Base-by-base conservation (phyloP, 2,329 filamentous ascomycete species). In the Phialophora chinensis region DNA sequence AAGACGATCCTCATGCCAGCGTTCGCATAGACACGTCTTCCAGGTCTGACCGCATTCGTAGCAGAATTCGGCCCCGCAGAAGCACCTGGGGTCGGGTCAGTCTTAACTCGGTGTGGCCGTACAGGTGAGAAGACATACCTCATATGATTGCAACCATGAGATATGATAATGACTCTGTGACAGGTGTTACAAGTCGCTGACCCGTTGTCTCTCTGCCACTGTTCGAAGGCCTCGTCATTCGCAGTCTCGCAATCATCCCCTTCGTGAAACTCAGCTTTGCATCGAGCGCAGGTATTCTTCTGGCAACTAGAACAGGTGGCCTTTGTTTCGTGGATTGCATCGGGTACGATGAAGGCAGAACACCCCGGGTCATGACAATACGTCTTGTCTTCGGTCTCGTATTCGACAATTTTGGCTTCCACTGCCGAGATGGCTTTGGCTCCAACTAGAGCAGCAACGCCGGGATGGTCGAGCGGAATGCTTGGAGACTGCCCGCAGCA, bases 181-280 rank as follows among this genome's bases (percentile, higher is more conserved):
- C 93, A 96, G 69, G 83, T 87, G 74, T 88, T 89, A 76, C 92
- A 97, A 53, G 87, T 83, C 76, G 91, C 88, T 88, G 90, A 93
- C 29, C 90, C 89, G 60, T 88, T 83, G 23, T 88, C 82, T 71
- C 87, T 87, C 8, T 88, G 88, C 69, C 90, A 83, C 60, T 87
- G 84, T 3, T 91, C 79, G 25, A 77, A 63, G 17, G 72, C 71
- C 50, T 74, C 66, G 23, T 72, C 62, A 25, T 65, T 67, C 17
- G 67, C 47, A 23, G 73, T 70, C 5, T 71, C 53, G 58, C 76
- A 78, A 14, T 72, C 62, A 4, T 69, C 80, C 0, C 78, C 79
- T 0, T 44, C 17, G 65, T 88, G 86, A 0, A 73, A 70, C 1
- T 66, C 59, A 0, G 63, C 72, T 69, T 87, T 88, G 79, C 87